phyloP scores from a whole-genome alignment of 768 basidiomycete species.

The Lactarius trivialis region DNA sequence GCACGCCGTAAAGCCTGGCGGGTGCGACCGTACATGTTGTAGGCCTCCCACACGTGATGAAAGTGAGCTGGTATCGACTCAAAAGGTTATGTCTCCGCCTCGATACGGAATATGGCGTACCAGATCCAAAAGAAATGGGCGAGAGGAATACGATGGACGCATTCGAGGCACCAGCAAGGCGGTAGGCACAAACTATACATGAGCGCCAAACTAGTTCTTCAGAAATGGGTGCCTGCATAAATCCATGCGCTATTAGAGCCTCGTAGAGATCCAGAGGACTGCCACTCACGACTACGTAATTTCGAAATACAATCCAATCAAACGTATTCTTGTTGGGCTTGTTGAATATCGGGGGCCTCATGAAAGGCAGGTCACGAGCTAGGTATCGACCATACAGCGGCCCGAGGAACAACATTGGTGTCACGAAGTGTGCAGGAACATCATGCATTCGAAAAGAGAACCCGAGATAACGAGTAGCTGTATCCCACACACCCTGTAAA shows the following conservation, averaged over 20 bases:
- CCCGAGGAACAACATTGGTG: slow-evolving; percentile 70
- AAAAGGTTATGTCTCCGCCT: slow-evolving; percentile 4
- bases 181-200: slow-evolving; percentile 69
- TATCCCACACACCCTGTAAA: slow-evolving; percentile 23
- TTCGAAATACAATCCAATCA: slow-evolving; percentile 58
- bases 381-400: slow-evolving; percentile 60
- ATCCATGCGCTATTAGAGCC: neutral
- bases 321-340: slow-evolving; percentile 34
- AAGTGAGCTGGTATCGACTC: slow-evolving; percentile 58
- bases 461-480: slow-evolving; percentile 14
- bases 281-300: slow-evolving; percentile 51
- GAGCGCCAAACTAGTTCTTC: slow-evolving; percentile 91
- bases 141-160: slow-evolving; percentile 66
- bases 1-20: slow-evolving; percentile 58
- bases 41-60: slow-evolving; percentile 89
- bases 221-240: slow-evolving; percentile 76
- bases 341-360: slow-evolving; percentile 42
- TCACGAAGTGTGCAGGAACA: slow-evolving; percentile 53
- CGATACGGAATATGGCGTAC: slow-evolving; percentile 36
- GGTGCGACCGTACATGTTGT: slow-evolving; percentile 65
- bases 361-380: slow-evolving; percentile 45
- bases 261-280: no score
- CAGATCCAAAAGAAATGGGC: slow-evolving; percentile 84
- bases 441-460: slow-evolving; percentile 23
- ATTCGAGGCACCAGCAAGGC: slow-evolving; percentile 52